Evolutionary conservation across 2,329 filamentous ascomycete genomes (phyloP), one percentile per base, ranked within the genome.

Genomic region (Ascochyta rabiei): DNA sequence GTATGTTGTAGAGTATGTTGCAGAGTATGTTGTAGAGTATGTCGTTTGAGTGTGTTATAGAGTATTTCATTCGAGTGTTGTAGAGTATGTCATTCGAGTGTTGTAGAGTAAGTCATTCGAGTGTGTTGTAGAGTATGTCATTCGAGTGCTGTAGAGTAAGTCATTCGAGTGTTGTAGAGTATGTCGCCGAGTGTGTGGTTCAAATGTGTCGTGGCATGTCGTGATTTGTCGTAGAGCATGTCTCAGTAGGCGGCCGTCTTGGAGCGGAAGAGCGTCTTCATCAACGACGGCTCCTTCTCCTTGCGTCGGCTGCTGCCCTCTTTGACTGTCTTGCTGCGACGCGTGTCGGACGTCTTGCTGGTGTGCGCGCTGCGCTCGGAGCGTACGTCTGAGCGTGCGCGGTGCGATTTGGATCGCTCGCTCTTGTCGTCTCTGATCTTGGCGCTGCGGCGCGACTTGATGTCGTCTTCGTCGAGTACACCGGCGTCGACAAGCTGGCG

Each of bases 401-500:
- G 64, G 42, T 72, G 70, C 2, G 68, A 64, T 52, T 68, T 72
- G 21, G 65, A 47, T 31, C 59, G 61, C 38, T 67, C 62, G 56
- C 62, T 57, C 15, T 18, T 34, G 40, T 69, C 66, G 16, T 63
- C 60, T 21, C 54, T 62, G 10, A 59, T 60, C 13, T 63, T 50
- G 3, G 62, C 56, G 40, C 65, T 71, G 43, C 72, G 66, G 30
- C 74, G 68, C 1, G 73, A 74, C 63, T 77, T 78, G 57, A 81
- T 67, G 53, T 80, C 79, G 16, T 77, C 75, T 62, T 81, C 79
- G n/a, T 77, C 77, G 10, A 81, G 63, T 5, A 76, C 73, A 12
- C 79, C 79, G 21, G 76, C 78, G 13, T 76, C 76, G 45, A 80
- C 75, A 38, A 81, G 68, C 19, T 76, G 75, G 43, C 71, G 68